These are phyloP conservation scores for Oryza meyeriana DNA, from an alignment of 176 grass and related monocot genomes.

Conservation along the genomic window DNA sequence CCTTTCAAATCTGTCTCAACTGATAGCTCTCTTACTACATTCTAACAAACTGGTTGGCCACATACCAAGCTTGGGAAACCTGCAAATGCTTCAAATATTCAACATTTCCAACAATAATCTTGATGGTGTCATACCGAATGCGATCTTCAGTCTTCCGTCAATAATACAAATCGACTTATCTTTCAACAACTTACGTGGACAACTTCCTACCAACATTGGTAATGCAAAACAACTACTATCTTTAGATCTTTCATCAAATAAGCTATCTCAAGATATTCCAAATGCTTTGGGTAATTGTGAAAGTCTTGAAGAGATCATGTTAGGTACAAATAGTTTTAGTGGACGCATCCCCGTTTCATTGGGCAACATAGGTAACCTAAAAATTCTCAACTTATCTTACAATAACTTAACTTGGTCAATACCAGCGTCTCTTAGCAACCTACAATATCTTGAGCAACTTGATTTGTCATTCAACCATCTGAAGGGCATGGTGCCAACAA, in stretches of 20 bases:
- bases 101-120: slow-evolving; percentile 18
- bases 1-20: background rate
- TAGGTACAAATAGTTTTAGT: slow-evolving; percentile 33
- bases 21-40: background rate
- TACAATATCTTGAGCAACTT: background rate
- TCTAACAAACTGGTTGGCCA: background rate
- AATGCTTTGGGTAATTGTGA: background rate
- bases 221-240: slow-evolving; percentile 1
- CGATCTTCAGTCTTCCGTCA: slow-evolving; percentile 23
- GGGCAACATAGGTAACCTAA: background rate
- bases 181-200: slow-evolving; percentile 14
- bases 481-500: background rate
- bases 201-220: background rate
- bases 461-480: slow-evolving; percentile 32
- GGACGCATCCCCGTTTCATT: slow-evolving; percentile 17
- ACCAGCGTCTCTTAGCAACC: background rate
- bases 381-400: slow-evolving; percentile 9
- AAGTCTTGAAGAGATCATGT: background rate
- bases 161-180: background rate
- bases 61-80: slow-evolving; percentile 5
- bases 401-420: slow-evolving; percentile 29
- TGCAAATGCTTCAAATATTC: background rate
- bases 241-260: slow-evolving; percentile 18
- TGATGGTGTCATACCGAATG: background rate
- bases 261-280: slow-evolving; percentile 37